Percentiles rank a stretch among this genome's conserved stretches.
Conservation (phyloP, 768 basidiomycete species). For the Naganishia vishniacii region DNA sequence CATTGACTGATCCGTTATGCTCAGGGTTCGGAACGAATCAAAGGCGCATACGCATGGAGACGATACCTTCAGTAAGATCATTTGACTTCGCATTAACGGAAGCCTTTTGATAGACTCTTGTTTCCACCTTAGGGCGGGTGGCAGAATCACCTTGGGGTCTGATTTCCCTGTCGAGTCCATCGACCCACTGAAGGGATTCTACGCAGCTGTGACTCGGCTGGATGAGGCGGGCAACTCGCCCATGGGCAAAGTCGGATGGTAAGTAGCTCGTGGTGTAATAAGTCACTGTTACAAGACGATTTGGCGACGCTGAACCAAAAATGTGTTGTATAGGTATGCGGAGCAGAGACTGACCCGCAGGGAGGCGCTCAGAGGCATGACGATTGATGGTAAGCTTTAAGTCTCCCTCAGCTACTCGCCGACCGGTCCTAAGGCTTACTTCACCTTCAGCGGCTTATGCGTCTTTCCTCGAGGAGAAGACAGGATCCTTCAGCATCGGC, state of each 20-base stretch:
- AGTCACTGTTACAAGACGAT: too few species aligned
- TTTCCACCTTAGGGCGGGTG: slow-evolving; percentile 39
- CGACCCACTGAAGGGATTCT: slow-evolving; percentile 82
- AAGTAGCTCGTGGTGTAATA: too few species aligned
- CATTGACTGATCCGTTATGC: not conserved
- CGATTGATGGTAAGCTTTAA: slow-evolving; percentile 57
- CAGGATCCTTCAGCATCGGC: slow-evolving; percentile 68
- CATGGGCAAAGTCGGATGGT: slow-evolving; percentile 76
- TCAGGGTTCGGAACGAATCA: slow-evolving; percentile 69
- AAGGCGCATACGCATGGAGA: slow-evolving; percentile 84
- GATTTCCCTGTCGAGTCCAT: slow-evolving; percentile 92
- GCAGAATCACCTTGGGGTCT: slow-evolving; percentile 71
- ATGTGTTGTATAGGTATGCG: slow-evolving; percentile 60
- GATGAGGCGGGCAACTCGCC: slow-evolving; percentile 68
- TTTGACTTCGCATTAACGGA: slow-evolving; percentile 6
- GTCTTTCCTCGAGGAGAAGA: slow-evolving; percentile 64
- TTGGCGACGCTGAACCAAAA: too few species aligned
- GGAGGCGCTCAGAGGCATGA: slow-evolving; percentile 77
- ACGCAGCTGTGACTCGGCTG: slow-evolving; percentile 75
- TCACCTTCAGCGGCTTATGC: slow-evolving; percentile 65
- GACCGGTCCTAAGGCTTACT: not conserved
- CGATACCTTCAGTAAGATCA: slow-evolving; percentile 64
- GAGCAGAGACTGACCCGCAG: slow-evolving; percentile 67
- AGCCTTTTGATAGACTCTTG: not conserved
- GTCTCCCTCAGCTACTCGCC: not conserved